Evolutionary conservation across 768 basidiomycete species (phyloP).

Genomic region (Nidularia sp.): DNA sequence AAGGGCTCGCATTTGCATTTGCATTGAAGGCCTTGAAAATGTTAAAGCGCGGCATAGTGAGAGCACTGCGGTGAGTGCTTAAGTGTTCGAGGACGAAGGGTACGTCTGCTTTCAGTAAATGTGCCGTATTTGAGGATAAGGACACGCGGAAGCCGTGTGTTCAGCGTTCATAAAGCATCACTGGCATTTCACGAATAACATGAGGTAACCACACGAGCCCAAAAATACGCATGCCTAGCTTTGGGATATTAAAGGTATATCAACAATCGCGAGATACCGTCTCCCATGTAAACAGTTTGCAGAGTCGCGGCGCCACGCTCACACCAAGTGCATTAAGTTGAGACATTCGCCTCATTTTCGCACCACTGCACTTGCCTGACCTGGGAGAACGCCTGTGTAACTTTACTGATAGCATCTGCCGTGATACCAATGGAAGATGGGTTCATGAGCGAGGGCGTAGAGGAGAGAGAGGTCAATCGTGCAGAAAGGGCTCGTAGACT

Average conservation of each 20-base stretch:
- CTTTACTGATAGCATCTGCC: slow-evolving; percentile 69
- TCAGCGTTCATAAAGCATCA: too few relatives aligned
- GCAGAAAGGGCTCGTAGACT: slow-evolving; percentile 49
- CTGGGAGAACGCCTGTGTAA: slow-evolving; percentile 56
- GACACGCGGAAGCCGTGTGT: slow-evolving; percentile 17
- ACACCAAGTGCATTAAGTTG: background rate
- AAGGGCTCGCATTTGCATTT: background rate
- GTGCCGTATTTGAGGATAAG: slow-evolving; percentile 1
- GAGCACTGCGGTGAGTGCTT: background rate
- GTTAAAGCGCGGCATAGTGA: slow-evolving; percentile 17
- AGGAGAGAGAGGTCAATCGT: slow-evolving; percentile 42
- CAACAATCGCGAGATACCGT: too few relatives aligned
- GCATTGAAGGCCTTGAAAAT: slow-evolving; percentile 16
- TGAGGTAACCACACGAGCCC: too few relatives aligned
- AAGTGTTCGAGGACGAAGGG: background rate
- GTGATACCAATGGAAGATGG: slow-evolving; percentile 45
- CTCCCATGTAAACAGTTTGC: too few relatives aligned
- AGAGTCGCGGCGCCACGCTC: too few relatives aligned
- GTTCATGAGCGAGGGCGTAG: slow-evolving; percentile 37
- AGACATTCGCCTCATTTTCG: slow-evolving; percentile 21
- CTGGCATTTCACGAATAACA: too few relatives aligned
- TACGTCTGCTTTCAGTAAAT: background rate
- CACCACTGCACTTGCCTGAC: slow-evolving; percentile 54
- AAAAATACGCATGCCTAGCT: too few relatives aligned
- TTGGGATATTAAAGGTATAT: too few relatives aligned